A percentile compares a stretch with the other conserved stretches of the same genome.
phyloP scores from a whole-genome alignment of 2,329 filamentous ascomycete species.

The Epichloe baconii region DNA sequence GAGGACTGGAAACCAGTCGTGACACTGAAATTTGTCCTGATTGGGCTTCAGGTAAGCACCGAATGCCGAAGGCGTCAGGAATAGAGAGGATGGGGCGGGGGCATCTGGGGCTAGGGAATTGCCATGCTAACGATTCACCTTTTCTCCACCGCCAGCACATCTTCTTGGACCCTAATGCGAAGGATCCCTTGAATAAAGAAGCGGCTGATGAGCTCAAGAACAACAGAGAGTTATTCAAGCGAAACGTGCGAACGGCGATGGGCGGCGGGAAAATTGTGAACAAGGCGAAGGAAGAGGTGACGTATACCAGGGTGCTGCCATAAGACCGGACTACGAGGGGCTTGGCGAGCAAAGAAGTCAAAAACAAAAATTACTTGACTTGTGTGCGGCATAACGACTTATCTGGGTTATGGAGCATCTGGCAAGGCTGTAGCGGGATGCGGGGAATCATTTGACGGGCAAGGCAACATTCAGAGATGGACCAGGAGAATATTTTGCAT shows the following conservation, averaged over 20 bases:
- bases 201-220: slow-evolving; percentile 82
- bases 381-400: background rate
- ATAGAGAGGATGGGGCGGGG: background rate
- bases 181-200: slow-evolving; percentile 96
- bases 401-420: background rate
- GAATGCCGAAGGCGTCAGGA: background rate
- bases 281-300: slow-evolving; percentile 37
- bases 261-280: slow-evolving; percentile 52
- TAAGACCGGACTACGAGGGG: slow-evolving; percentile 20
- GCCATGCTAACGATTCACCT: slow-evolving; percentile 9
- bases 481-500: background rate
- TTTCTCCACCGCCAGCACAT: slow-evolving; percentile 51
- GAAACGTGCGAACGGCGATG: slow-evolving; percentile 80
- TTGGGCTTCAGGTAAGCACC: slow-evolving; percentile 65
- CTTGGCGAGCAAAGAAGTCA: background rate
- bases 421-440: background rate
- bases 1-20: slow-evolving; percentile 99
- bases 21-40: slow-evolving; percentile 92
- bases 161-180: slow-evolving; percentile 94
- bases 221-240: slow-evolving; percentile 80
- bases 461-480: background rate
- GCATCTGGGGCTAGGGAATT: background rate
- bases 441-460: background rate
- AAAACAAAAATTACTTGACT: background rate
- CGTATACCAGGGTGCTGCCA: slow-evolving; percentile 69